A percentile compares a stretch with the other conserved stretches of the same genome.
Evolutionary conservation across 208 protist species (phyloP).

Genomic region (Leishmania martiniquensis): DNA sequence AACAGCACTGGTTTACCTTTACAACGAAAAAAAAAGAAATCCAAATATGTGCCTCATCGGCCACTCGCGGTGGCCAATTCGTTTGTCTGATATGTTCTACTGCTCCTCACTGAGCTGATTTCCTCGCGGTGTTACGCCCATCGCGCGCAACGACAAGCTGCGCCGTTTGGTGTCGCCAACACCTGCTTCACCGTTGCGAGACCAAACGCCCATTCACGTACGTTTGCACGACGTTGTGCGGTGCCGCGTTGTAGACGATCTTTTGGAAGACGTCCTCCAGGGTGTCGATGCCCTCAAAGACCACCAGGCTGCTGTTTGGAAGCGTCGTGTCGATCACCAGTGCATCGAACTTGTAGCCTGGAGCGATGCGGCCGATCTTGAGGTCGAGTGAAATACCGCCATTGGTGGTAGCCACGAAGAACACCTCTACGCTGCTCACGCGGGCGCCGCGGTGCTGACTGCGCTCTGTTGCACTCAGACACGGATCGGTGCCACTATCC

Average conservation of each 20-base stretch:
- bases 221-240: slow-evolving; percentile 63
- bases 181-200: slow-evolving; percentile 26
- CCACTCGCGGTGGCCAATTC: background rate
- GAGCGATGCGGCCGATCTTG: slow-evolving; percentile 86
- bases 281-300: slow-evolving; percentile 66
- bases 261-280: slow-evolving; percentile 76
- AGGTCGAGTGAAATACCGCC: slow-evolving; percentile 88
- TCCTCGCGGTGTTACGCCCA: background rate
- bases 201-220: slow-evolving; percentile 73
- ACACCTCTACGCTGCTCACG: slow-evolving; percentile 66
- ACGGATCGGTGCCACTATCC: slow-evolving; percentile 58
- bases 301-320: slow-evolving; percentile 41
- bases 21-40: background rate
- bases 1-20: background rate
- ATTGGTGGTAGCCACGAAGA: slow-evolving; percentile 90
- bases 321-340: slow-evolving; percentile 77
- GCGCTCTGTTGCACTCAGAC: slow-evolving; percentile 27
- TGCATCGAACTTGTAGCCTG: slow-evolving; percentile 91
- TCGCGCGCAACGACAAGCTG: background rate
- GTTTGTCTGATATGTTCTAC: background rate
- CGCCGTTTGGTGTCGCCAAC: background rate
- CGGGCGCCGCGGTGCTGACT: slow-evolving; percentile 24
- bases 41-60: background rate
- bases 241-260: slow-evolving; percentile 69
- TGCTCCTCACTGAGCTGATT: background rate